Evolutionary conservation across 768 basidiomycete species (phyloP), one percentile per base, ranked within the genome.

Genomic region (Pleurotus sapidus): DNA sequence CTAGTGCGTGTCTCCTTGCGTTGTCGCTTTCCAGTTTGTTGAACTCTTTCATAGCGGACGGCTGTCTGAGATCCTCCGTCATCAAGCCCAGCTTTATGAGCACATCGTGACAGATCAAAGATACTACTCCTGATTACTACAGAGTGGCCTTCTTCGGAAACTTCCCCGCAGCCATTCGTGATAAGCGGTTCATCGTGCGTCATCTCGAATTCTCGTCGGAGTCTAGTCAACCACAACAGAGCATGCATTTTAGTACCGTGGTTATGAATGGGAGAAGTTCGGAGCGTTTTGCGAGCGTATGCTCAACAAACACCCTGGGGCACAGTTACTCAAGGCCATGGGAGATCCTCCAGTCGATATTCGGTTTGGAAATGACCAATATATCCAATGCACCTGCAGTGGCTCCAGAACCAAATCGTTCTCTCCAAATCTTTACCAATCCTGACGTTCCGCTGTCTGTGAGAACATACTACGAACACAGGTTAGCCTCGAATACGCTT

Each of bases 251-350:
- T 55, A 94, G 92, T 95, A 95, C 69, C 92, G 96, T 46, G 96
- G 95, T 1, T 91, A 87, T 65, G 93, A 94, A 65, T 94, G 91
- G 93, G 95, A 98, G 73, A 95, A 92, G 65, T 93, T 87, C 60
- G 88, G 87, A 5, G 83, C 89, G 2, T 93, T 91, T 75, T 93
- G 92, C 71, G 94, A 98, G 69, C 78, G 90, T 38, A 91, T 97
- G 86, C 83, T 95, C 55, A 88, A 86, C 70, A 96, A 95, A 68
- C 91, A 94, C 70, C 88, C 91, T 3, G 86, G 86, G 18, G 91
- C 95, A 4, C 89, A 89, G 57, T 70, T 97, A 8, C 72, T 96
- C 47, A 91, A 88, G 66, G 77, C 75, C 1, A 76, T 80, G 37
- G 84, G 87, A 17, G 89, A 95, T 48, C 92, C 95, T 3, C 80